A percentile compares a stretch with the other conserved stretches of the same genome.
phyloP scores from a whole-genome alignment of 495 filamentous ascomycete species.

The Neurospora discreta region DNA sequence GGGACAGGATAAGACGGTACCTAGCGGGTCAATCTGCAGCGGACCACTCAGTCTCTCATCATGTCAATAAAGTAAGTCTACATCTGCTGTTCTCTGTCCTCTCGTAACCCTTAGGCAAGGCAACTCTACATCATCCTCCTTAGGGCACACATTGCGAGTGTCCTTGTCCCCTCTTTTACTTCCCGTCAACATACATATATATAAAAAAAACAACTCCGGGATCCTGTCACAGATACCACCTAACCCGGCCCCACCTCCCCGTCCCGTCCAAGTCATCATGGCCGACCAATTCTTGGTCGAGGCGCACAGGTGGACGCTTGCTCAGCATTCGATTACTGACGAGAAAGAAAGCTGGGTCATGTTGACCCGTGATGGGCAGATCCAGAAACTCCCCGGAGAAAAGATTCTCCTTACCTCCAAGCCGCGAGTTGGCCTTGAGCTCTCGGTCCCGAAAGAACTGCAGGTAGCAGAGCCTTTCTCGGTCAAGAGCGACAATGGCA shows the following conservation, averaged over 20 bases:
- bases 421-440: slow-evolving; percentile 31
- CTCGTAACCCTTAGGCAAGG: slow-evolving; percentile 13
- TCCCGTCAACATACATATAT: neutral
- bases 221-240: neutral
- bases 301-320: slow-evolving; percentile 27
- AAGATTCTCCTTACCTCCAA: slow-evolving; percentile 35
- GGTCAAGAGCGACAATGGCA: slow-evolving; percentile 36
- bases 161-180: neutral
- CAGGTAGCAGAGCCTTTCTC: slow-evolving; percentile 32
- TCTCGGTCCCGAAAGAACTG: slow-evolving; percentile 34
- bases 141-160: slow-evolving; percentile 4
- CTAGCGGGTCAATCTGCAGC: slow-evolving; percentile 25
- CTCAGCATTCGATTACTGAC: slow-evolving; percentile 26
- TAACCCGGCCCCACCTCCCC: neutral
- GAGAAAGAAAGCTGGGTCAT: slow-evolving; percentile 42
- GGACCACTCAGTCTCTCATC: slow-evolving; percentile 34
- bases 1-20: slow-evolving; percentile 19
- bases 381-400: slow-evolving; percentile 37
- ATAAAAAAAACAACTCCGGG: neutral
- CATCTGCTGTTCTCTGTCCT: slow-evolving; percentile 10
- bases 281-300: slow-evolving; percentile 38
- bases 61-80: slow-evolving; percentile 63
- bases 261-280: slow-evolving; percentile 7
- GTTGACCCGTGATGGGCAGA: slow-evolving; percentile 38
- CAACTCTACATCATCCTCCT: slow-evolving; percentile 12